These are phyloP conservation scores for Ophiostoma quercus DNA, from an alignment of 2,329 filamentous ascomycete genomes.

Conservation along the genomic window DNA sequence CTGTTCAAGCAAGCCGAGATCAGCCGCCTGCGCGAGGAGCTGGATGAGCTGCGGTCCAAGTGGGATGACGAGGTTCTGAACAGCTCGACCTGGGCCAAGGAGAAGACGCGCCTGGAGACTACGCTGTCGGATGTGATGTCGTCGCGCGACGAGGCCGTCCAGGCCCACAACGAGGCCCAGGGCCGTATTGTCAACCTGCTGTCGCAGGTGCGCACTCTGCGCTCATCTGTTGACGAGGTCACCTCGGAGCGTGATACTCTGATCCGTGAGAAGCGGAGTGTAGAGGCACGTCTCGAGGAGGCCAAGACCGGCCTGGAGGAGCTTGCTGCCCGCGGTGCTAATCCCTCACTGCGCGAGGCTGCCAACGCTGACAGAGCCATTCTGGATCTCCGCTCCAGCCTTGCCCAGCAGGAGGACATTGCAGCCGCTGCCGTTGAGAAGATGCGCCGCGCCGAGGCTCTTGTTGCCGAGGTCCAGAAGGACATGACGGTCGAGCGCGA, in stretches of 20 bases:
- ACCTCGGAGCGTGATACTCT: constrained; percentile 79
- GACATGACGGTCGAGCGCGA: constrained; percentile 86
- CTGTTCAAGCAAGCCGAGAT: constrained; percentile 84
- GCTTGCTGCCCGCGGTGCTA: constrained; percentile 75
- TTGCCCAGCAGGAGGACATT: constrained; percentile 92
- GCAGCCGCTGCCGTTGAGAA: constrained; percentile 89
- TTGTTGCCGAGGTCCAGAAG: constrained; percentile 85
- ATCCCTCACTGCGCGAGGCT: constrained; percentile 80
- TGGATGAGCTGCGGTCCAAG: constrained; percentile 89
- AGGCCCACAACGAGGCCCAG: constrained; percentile 91
- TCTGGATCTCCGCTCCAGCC: constrained; percentile 77
- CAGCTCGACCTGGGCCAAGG: constrained; percentile 96
- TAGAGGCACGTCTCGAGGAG: constrained; percentile 80
- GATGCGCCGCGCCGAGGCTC: constrained; percentile 88
- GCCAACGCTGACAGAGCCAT: constrained; percentile 74
- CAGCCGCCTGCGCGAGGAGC: constrained; percentile 82
- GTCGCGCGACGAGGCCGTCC: constrained; percentile 88
- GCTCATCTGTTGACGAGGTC: constrained; percentile 79
- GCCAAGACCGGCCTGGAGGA: constrained; percentile 86
- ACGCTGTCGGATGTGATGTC: constrained; percentile 82
- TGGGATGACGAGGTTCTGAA: constrained; percentile 99
- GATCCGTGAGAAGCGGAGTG: constrained; percentile 79
- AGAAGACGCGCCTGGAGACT: constrained; percentile 86
- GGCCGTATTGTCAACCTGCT: constrained; percentile 85
- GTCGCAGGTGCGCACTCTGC: constrained; percentile 79